A percentile compares a stretch with the other conserved stretches of the same genome.
phyloP scores from a whole-genome alignment of 2,329 filamentous ascomycete genomes.

The Sporothrix globosa region DNA sequence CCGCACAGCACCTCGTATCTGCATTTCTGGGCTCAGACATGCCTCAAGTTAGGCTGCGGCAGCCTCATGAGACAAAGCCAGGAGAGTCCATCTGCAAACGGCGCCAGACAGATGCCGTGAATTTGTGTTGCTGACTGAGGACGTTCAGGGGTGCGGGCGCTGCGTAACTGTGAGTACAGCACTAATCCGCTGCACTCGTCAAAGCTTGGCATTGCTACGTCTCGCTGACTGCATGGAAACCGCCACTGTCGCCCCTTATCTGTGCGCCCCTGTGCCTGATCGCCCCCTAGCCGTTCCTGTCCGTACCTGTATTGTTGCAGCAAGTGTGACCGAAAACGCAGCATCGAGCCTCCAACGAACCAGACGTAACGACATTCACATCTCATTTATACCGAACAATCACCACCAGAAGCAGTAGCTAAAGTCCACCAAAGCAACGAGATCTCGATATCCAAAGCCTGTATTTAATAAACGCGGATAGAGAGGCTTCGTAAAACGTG shows the following conservation, averaged over 20 bases:
- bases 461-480: too few relatives aligned
- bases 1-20: conserved; percentile 22
- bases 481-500: neutral
- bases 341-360: neutral
- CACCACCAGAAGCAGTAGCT: too few relatives aligned
- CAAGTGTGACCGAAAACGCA: conserved; percentile 11
- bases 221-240: neutral
- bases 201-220: neutral
- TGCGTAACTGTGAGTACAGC: conserved; percentile 27
- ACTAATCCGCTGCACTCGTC: conserved; percentile 13
- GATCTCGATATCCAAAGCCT: too few relatives aligned
- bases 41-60: neutral
- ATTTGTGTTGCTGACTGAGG: conserved; percentile 1
- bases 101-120: neutral
- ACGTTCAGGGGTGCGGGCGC: conserved; percentile 10
- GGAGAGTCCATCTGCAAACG: conserved; percentile 17
- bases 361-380: too few relatives aligned
- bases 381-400: too few relatives aligned
- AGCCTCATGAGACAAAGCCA: neutral
- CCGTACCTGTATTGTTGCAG: conserved; percentile 1
- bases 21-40: conserved; percentile 16
- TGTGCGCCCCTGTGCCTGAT: conserved; percentile 1
- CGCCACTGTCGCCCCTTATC: conserved; percentile 10
- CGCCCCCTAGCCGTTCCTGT: neutral
- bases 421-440: too few relatives aligned